phyloP scores from a whole-genome alignment of 352 stramenopile species.

The Thalassiosira ordinaria region DNA sequence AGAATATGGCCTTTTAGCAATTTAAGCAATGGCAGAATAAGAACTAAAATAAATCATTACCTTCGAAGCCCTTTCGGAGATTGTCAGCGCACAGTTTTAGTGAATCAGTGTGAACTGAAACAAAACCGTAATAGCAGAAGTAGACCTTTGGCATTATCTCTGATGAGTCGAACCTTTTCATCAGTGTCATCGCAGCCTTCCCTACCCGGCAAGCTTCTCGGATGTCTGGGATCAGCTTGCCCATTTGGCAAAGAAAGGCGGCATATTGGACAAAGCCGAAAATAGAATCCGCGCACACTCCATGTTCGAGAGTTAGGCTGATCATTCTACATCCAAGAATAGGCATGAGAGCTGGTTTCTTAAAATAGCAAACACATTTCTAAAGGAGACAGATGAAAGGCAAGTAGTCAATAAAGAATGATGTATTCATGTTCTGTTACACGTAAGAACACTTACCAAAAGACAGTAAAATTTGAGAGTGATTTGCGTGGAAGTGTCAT shows the following conservation, averaged over 20 bases:
- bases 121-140: slow-evolving; percentile 28
- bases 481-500: background rate
- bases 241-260: slow-evolving; percentile 17
- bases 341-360: slow-evolving; percentile 3
- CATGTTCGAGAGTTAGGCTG: slow-evolving; percentile 25
- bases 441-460: slow-evolving; percentile 12
- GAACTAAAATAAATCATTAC: slow-evolving; percentile 3
- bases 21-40: too few species aligned
- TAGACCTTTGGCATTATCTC: slow-evolving; percentile 34
- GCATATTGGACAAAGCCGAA: slow-evolving; percentile 27
- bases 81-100: slow-evolving; percentile 27
- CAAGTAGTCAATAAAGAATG: slow-evolving; percentile 3
- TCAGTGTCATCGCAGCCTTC: slow-evolving; percentile 27
- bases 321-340: slow-evolving; percentile 26
- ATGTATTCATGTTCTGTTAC: background rate
- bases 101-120: slow-evolving; percentile 33
- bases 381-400: background rate
- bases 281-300: slow-evolving; percentile 38
- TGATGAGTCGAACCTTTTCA: slow-evolving; percentile 22
- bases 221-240: slow-evolving; percentile 19
- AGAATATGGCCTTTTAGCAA: too few species aligned
- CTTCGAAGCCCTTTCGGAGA: slow-evolving; percentile 27
- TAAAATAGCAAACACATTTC: background rate
- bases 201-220: slow-evolving; percentile 12
- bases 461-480: slow-evolving; percentile 43